phyloP scores from a whole-genome alignment of 116 monocot species.

The Cymodocea nodosa region DNA sequence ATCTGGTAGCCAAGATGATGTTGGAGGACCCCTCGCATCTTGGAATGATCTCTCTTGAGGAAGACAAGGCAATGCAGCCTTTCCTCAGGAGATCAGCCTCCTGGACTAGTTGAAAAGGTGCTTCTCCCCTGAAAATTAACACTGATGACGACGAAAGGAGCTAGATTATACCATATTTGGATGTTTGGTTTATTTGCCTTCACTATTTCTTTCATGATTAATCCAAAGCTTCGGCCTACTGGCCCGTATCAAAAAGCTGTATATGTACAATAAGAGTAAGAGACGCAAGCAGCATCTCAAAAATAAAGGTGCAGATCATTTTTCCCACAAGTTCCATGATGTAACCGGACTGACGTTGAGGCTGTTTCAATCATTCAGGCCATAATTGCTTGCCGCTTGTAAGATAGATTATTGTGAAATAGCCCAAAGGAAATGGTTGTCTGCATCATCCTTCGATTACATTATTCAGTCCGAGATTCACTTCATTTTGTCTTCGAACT shows the following conservation, averaged over 20 bases:
- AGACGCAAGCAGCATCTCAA: neutral
- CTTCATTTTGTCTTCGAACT: neutral
- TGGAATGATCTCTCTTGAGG: slow-evolving; percentile 38
- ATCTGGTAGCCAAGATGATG: slow-evolving; percentile 53
- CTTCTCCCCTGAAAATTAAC: neutral
- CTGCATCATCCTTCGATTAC: neutral
- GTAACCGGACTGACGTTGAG: neutral
- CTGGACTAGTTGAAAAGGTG: slow-evolving; percentile 11
- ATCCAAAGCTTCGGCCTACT: no score
- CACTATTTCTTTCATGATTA: no score
- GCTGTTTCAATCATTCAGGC: neutral
- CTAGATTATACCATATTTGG: neutral
- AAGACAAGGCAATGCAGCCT: slow-evolving; percentile 24
- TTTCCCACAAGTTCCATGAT: neutral
- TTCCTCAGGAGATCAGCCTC: slow-evolving; percentile 30
- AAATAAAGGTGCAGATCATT: slow-evolving; percentile 1
- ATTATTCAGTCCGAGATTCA: neutral
- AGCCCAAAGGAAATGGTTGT: neutral
- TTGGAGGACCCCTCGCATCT: slow-evolving; percentile 40
- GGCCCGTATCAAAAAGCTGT: no score
- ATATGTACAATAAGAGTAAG: no score
- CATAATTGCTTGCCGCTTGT: neutral
- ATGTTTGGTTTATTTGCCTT: no score
- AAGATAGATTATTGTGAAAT: neutral
- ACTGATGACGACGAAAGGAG: neutral